Conservation (phyloP, 2,329 filamentous ascomycete genomes). For the Diplodia mutila region DNA sequence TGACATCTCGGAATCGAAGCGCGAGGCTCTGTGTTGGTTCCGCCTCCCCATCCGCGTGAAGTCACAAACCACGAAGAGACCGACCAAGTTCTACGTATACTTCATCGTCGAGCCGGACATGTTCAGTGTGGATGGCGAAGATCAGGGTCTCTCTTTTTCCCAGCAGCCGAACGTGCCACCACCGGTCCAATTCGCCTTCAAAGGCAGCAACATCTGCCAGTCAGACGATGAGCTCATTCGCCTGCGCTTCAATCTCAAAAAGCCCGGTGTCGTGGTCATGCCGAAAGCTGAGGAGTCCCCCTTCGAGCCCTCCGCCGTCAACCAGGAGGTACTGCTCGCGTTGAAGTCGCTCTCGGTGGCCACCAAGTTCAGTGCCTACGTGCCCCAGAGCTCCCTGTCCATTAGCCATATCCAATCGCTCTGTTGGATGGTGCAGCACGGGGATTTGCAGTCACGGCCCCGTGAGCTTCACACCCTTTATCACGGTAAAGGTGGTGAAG, state of each 20-base stretch:
- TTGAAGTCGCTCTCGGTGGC: constrained; percentile 5
- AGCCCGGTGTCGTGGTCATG: constrained; percentile 11
- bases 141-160: neutral
- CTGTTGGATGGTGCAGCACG: constrained; percentile 5
- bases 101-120: constrained; percentile 13
- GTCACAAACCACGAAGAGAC: neutral
- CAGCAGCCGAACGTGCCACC: neutral
- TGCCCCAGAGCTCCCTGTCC: neutral
- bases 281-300: constrained; percentile 3
- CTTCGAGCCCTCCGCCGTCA: constrained; percentile 4
- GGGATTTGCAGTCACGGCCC: neutral
- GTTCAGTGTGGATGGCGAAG: constrained; percentile 2
- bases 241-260: constrained; percentile 2
- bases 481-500: constrained; percentile 5
- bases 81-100: constrained; percentile 15
- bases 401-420: neutral
- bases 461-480: neutral
- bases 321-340: constrained; percentile 1
- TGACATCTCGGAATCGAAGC: neutral
- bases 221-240: constrained; percentile 11
- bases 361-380: constrained; percentile 8
- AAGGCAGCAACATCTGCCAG: constrained; percentile 10
- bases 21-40: constrained; percentile 12
- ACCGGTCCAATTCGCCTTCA: neutral
- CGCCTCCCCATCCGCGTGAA: constrained; percentile 11